Percentiles rank a stretch among this genome's conserved stretches.
Evolutionary conservation across 306 rosid species (phyloP).

Genomic region (Citrullus mucosospermus): DNA sequence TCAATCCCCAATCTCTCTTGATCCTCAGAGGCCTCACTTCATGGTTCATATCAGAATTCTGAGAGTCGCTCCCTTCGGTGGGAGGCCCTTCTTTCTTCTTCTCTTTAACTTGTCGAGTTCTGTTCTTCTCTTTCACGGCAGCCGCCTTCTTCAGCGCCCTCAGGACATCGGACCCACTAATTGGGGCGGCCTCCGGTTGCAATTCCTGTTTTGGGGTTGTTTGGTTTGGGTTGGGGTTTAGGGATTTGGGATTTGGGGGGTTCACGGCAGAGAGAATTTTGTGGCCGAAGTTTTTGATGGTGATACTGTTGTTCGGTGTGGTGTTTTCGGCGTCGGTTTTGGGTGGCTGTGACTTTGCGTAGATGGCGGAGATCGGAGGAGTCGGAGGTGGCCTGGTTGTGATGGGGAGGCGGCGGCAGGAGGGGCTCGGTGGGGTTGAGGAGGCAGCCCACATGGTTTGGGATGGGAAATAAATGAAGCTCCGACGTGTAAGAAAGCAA

Average conservation of each 20-base stretch:
- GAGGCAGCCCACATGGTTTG: constrained; percentile 1
- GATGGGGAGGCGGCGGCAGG: background rate
- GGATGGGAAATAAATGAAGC: too few relatives aligned
- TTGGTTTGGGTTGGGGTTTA: background rate
- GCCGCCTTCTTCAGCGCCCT: background rate
- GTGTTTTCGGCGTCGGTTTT: background rate
- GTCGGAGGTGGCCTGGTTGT: background rate
- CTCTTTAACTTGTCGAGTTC: background rate
- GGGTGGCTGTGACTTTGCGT: background rate
- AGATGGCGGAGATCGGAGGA: background rate
- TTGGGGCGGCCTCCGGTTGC: background rate
- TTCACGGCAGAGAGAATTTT: background rate
- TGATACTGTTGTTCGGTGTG: background rate
- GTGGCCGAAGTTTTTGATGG: background rate
- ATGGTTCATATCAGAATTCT: background rate
- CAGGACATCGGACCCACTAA: background rate
- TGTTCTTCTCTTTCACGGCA: background rate
- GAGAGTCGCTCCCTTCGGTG: background rate
- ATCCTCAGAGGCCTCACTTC: background rate
- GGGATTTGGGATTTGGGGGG: background rate
- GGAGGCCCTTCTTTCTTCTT: background rate
- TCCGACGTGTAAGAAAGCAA: too few relatives aligned
- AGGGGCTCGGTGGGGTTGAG: background rate
- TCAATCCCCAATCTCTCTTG: background rate
- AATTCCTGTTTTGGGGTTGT: background rate